A percentile compares a stretch with the other conserved stretches of the same genome.
Conservation (phyloP, 345 rosid species). For the Mercurialis annua region DNA sequence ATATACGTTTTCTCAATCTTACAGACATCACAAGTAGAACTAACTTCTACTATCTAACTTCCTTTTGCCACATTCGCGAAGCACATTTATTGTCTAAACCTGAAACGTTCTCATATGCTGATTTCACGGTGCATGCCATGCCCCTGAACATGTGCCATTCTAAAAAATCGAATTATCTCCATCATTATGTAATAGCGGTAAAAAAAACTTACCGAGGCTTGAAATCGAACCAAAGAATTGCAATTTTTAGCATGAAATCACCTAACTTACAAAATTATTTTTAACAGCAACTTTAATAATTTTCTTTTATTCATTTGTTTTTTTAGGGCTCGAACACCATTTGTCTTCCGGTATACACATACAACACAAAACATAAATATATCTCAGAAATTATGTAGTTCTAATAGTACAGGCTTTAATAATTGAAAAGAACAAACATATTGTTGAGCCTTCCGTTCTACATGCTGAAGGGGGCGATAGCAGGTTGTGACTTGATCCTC, state of each 20-base stretch:
- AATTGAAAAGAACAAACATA: slow-evolving; percentile 9
- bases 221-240: neutral
- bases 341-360: slow-evolving; percentile 17
- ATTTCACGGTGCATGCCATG: too few species aligned
- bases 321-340: neutral
- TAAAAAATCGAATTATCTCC: too few species aligned
- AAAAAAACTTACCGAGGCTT: too few species aligned
- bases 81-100: too few species aligned
- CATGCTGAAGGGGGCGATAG: slow-evolving; percentile 21
- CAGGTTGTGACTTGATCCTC: slow-evolving; percentile 21
- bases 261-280: neutral
- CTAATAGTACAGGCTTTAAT: slow-evolving; percentile 8
- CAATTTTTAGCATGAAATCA: neutral
- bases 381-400: slow-evolving; percentile 9
- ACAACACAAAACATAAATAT: slow-evolving; percentile 23
- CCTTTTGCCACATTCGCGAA: too few species aligned
- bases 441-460: slow-evolving; percentile 9
- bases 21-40: too few species aligned
- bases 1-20: too few species aligned
- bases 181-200: too few species aligned
- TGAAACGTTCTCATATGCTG: too few species aligned
- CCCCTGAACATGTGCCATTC: too few species aligned
- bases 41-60: too few species aligned
- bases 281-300: neutral
- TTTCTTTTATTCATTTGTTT: slow-evolving; percentile 6